Evolutionary conservation across 805 yeast species (phyloP).

Genomic region (Danielozyma ontarioensis): DNA sequence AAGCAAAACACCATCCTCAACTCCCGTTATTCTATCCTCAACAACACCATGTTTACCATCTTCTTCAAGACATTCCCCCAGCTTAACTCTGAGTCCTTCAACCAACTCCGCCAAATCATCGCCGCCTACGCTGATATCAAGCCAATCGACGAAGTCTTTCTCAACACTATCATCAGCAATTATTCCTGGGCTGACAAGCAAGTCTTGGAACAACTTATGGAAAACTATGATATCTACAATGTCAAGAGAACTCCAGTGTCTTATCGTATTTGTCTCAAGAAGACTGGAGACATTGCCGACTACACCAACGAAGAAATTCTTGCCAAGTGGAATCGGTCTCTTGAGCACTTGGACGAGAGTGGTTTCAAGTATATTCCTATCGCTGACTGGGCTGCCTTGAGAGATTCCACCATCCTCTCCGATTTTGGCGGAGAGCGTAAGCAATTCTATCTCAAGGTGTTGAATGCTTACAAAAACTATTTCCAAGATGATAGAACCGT

Average conservation of each 20-base stretch:
- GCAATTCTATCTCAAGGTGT: constrained; percentile 49
- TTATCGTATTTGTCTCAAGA: constrained; percentile 66
- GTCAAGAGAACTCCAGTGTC: constrained; percentile 64
- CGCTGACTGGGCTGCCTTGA: constrained; percentile 81
- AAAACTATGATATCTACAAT: constrained; percentile 52
- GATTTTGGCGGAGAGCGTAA: constrained; percentile 40
- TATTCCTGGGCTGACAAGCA: constrained; percentile 62
- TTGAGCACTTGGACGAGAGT: constrained; percentile 42
- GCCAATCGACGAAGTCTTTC: constrained; percentile 71
- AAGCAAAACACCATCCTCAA: constrained; percentile 49
- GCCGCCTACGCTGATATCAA: constrained; percentile 50
- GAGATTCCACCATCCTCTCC: constrained; percentile 66
- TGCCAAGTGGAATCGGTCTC: constrained; percentile 49
- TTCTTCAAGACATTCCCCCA: constrained; percentile 58
- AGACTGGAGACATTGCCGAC: constrained; percentile 60
- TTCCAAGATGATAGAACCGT: constrained; percentile 34
- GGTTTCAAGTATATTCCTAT: constrained; percentile 64
- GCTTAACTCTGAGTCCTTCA: constrained; percentile 50
- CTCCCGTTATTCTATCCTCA: constrained; percentile 67
- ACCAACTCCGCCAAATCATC: constrained; percentile 52
- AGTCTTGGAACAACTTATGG: constrained; percentile 60
- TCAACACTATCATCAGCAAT: constrained; percentile 69
- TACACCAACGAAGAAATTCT: constrained; percentile 48
- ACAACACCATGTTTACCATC: constrained; percentile 61
- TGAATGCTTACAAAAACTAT: constrained; percentile 38